phyloP scores from a whole-genome alignment of 164 flowering plant genomes.

The Annona cherimola region DNA sequence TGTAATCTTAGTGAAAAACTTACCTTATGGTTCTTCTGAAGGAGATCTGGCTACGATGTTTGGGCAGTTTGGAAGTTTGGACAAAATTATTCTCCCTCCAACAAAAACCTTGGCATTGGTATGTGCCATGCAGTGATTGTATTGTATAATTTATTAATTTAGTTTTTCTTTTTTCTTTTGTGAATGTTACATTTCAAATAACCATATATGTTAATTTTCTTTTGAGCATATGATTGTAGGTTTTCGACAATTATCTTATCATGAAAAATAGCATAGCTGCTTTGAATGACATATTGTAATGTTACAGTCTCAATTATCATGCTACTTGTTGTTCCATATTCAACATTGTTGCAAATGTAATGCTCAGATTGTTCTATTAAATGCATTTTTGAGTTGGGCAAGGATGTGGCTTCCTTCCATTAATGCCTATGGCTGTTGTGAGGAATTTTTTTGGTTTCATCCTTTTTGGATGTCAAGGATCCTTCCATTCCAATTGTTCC shows the following conservation, averaged over 20 bases:
- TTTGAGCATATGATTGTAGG: not conserved
- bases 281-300: too few relatives aligned
- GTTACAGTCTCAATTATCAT: too few relatives aligned
- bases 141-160: not conserved
- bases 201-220: not conserved
- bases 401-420: too few relatives aligned
- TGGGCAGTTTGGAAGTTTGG: slow-evolving; percentile 80
- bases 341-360: too few relatives aligned
- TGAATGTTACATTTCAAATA: not conserved
- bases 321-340: too few relatives aligned
- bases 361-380: too few relatives aligned
- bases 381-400: too few relatives aligned
- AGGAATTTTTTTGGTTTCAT: too few relatives aligned
- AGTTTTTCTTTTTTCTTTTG: not conserved
- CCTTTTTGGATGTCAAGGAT: too few relatives aligned
- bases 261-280: not conserved
- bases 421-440: too few relatives aligned
- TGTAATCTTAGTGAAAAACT: slow-evolving; percentile 79
- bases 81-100: slow-evolving; percentile 79
- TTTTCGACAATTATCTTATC: not conserved
- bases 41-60: slow-evolving; percentile 74
- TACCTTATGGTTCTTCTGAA: slow-evolving; percentile 85
- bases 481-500: too few relatives aligned
- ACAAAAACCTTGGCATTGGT: slow-evolving; percentile 92
- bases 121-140: slow-evolving; percentile 14